Conservation (phyloP, 768 basidiomycete species). For the Auricularia sp. region DNA sequence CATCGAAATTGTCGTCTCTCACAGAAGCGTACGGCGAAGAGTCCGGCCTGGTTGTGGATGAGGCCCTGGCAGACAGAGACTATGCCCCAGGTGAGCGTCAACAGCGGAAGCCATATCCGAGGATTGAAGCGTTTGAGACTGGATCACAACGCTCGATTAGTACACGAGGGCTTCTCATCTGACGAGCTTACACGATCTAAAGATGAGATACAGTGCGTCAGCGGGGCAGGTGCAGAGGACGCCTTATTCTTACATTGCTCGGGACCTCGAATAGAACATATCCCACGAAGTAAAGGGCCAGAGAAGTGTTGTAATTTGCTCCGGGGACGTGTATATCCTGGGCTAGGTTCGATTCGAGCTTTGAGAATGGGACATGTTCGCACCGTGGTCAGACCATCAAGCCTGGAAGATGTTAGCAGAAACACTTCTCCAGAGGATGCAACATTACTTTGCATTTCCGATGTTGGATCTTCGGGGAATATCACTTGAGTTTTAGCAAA, state of each 20-base stretch:
- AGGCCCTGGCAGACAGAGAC: slow-evolving; percentile 47
- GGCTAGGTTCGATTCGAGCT: not conserved
- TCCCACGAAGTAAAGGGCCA: slow-evolving; percentile 52
- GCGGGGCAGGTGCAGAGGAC: slow-evolving; percentile 32
- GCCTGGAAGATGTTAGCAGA: slow-evolving; percentile 22
- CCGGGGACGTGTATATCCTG: slow-evolving; percentile 7
- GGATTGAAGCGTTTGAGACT: slow-evolving; percentile 53
- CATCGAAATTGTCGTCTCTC: slow-evolving; percentile 8
- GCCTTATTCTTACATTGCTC: slow-evolving; percentile 34
- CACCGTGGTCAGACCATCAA: slow-evolving; percentile 43
- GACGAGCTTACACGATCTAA: not conserved
- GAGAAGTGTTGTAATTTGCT: slow-evolving; percentile 45
- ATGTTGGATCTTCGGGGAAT: slow-evolving; percentile 23
- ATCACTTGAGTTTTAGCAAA: not conserved
- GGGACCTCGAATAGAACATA: slow-evolving; percentile 55
- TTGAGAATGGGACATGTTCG: slow-evolving; percentile 1
- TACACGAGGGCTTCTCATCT: not conserved
- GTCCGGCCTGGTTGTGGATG: slow-evolving; percentile 40
- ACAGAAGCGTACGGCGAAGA: slow-evolving; percentile 49
- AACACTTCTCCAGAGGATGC: not conserved
- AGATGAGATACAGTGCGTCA: not conserved
- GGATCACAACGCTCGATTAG: not conserved
- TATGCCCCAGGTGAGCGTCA: slow-evolving; percentile 53
- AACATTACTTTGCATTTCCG: slow-evolving; percentile 29
- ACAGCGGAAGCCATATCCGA: slow-evolving; percentile 48